These are phyloP conservation scores for Pugionium dolabratum DNA, from an alignment of 345 rosid genomes.

Conservation along the genomic window DNA sequence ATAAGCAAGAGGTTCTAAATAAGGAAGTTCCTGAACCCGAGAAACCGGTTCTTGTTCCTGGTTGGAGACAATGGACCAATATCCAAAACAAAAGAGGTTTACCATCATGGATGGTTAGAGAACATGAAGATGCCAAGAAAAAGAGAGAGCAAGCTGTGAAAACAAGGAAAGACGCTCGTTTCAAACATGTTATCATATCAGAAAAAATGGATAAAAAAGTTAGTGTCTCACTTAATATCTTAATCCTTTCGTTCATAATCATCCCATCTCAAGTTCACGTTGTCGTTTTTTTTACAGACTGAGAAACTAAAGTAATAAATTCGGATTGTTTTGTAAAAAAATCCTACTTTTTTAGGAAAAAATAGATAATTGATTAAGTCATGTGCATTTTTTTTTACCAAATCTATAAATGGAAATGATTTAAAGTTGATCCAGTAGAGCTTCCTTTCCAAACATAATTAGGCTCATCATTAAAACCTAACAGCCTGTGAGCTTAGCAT, in stretches of 20 bases:
- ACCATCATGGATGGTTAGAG: conserved; percentile 77
- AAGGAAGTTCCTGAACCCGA: conserved; percentile 84
- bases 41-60: conserved; percentile 74
- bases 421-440: neutral
- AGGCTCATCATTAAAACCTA: neutral
- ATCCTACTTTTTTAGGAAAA: too few species aligned
- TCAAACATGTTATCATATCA: conserved; percentile 75
- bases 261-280: conserved; percentile 19
- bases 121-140: conserved; percentile 67
- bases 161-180: conserved; percentile 81
- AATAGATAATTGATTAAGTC: neutral
- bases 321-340: too few species aligned
- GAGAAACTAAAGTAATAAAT: conserved; percentile 50
- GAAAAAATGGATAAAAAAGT: conserved; percentile 91
- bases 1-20: conserved; percentile 63
- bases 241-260: neutral
- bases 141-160: conserved; percentile 70
- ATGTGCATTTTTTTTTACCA: conserved; percentile 1
- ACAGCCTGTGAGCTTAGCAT: conserved; percentile 12
- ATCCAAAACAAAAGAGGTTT: conserved; percentile 74
- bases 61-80: conserved; percentile 93
- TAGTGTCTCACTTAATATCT: conserved; percentile 18
- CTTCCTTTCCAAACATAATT: conserved; percentile 9
- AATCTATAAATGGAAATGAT: neutral
- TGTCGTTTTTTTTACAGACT: conserved; percentile 48